Base-by-base conservation (phyloP, 352 stramenopile genomes). In the Saprolegnia parasitica region DNA sequence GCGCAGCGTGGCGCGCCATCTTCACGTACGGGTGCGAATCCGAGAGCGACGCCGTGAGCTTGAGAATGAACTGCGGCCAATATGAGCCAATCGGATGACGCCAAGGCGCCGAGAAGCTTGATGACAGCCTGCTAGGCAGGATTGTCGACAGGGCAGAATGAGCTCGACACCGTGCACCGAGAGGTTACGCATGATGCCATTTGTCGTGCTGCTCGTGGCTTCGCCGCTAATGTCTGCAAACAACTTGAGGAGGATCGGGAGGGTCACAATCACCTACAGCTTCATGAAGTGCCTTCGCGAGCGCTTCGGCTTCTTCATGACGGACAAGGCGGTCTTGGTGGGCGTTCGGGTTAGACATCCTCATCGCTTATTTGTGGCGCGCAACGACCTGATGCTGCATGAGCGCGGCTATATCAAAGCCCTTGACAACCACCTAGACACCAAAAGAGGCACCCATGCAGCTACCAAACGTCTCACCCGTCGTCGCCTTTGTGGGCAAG, bases 21-120 rank as follows among this genome's bases (percentile, higher is more conserved):
- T 97, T 97, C 6, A 99, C 97, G 76, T 98, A 98, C 4, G 96
- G 96, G 71, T 99, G 97, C 46, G 97, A 99, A 78, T 99, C 97
- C 42, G 90, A 96, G 35, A 99, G 95, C n/a, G 97, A 96, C 47
- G 96, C 87, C 15, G 97, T 98, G 32, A 99, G 84, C 75, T 98
- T 98, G 15, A 97, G 97, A 40, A 99, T 97, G 46, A 99, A 96
- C 76, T 99, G 97, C 15, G 98, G 98, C 35, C 99, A 83, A 75
- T 95, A 99, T 20, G 88, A 93, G 18, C 96, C 96, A 23, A 99
- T 87, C 77, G 81, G 97, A 98, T 75, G 98, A 97, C 40, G 93
- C 93, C 92, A 98, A 98, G 18, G 90, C 92, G 21, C 96, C 95
- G 58, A 99, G 81, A 75, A 99, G 94, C 70, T 98, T 88, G 77